phyloP scores from a whole-genome alignment of 805 yeast genomes.

The Hanseniaspora pseudoguilliermondii region DNA sequence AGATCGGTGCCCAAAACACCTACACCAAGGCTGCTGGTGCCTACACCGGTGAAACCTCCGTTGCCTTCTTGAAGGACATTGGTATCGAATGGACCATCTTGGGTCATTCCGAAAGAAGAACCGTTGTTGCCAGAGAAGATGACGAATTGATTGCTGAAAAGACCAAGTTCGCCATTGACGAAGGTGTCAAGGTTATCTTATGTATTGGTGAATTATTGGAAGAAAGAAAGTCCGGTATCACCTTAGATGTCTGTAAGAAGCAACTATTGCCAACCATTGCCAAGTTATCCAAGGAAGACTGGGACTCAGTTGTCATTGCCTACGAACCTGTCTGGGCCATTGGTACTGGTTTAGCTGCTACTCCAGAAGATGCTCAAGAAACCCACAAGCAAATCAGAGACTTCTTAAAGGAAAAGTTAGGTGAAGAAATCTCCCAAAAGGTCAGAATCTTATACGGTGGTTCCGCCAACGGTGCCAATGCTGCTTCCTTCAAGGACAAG shows the following conservation, averaged over 20 bases:
- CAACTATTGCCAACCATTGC: constrained; percentile 82
- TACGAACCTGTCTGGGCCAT: constrained; percentile 99
- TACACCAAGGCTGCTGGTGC: constrained; percentile 87
- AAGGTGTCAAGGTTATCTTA: constrained; percentile 79
- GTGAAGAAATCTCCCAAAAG: constrained; percentile 60
- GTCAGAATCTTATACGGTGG: constrained; percentile 97
- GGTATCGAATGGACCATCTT: constrained; percentile 90
- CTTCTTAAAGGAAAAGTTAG: constrained; percentile 65
- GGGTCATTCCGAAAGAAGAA: constrained; percentile 98
- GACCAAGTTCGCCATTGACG: constrained; percentile 84
- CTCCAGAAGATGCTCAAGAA: constrained; percentile 94
- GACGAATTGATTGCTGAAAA: constrained; percentile 88
- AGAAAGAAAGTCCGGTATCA: constrained; percentile 80
- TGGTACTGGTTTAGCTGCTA: constrained; percentile 98
- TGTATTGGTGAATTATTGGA: constrained; percentile 97
- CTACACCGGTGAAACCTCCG: constrained; percentile 93
- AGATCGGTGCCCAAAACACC: constrained; percentile 84
- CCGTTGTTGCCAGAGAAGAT: constrained; percentile 65
- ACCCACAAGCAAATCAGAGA: constrained; percentile 82
- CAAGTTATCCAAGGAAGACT: constrained; percentile 39
- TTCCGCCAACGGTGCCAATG: constrained; percentile 91
- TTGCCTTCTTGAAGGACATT: constrained; percentile 75
- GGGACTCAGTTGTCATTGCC: constrained; percentile 92
- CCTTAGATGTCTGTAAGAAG: constrained; percentile 74
- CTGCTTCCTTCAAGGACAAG: constrained; percentile 79